Evolutionary conservation across 2,329 filamentous ascomycete genomes (phyloP).

Genomic region (Neospermospora avenae): DNA sequence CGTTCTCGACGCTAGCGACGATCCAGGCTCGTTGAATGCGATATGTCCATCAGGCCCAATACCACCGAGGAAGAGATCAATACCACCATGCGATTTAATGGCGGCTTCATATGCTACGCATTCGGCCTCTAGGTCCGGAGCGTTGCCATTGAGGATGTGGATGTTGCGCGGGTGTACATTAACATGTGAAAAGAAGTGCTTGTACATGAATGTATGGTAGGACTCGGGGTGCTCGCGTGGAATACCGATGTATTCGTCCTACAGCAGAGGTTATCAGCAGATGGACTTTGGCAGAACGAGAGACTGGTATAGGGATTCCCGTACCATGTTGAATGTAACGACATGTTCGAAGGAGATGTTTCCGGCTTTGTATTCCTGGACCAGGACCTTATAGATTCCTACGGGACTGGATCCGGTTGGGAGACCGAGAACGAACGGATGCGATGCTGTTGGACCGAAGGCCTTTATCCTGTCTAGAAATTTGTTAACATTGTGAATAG

Average conservation of each 20-base stretch:
- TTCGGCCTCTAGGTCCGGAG: constrained; percentile 69
- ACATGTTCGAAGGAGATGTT: constrained; percentile 82
- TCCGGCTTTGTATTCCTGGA: constrained; percentile 66
- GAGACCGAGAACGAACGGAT: constrained; percentile 78
- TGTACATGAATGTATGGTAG: constrained; percentile 93
- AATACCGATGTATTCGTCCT: constrained; percentile 85
- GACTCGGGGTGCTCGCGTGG: constrained; percentile 79
- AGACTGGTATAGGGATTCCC: constrained; percentile 20
- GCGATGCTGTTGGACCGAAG: constrained; percentile 67
- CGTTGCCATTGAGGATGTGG: constrained; percentile 81
- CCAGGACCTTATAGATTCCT: constrained; percentile 72
- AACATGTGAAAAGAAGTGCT: constrained; percentile 82
- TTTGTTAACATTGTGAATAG: constrained; percentile 7
- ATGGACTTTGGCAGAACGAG: constrained; percentile 1
- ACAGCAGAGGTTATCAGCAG: constrained; percentile 8
- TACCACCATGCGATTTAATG: constrained; percentile 71
- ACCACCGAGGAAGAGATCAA: constrained; percentile 81
- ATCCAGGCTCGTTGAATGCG: constrained; percentile 87
- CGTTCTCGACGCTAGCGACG: constrained; percentile 71
- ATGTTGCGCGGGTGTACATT: constrained; percentile 80
- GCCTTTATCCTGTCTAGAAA: constrained; percentile 67
- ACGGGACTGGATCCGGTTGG: constrained; percentile 82
- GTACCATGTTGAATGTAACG: constrained; percentile 87
- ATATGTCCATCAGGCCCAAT: constrained; percentile 87
- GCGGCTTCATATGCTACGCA: constrained; percentile 76